Base-by-base conservation (phyloP, 1,284 basidiomycete species). In the Sphagnurus paluster region DNA sequence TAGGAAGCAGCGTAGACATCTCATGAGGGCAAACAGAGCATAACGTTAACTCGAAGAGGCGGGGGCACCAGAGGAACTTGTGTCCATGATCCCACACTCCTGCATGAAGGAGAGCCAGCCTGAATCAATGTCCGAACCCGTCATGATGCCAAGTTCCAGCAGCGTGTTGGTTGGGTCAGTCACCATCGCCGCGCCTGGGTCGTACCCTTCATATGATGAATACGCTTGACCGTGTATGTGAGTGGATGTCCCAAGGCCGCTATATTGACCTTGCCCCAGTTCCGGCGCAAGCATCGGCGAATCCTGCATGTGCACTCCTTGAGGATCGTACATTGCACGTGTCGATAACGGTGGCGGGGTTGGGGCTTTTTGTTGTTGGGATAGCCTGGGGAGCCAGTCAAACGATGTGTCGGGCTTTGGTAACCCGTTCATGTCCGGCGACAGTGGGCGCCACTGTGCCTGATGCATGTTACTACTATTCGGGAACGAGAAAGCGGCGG, bases 51-150 rank as follows among this genome's bases (percentile, higher is more conserved):
- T n/a, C n/a, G n/a, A n/a, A n/a, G n/a, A n/a, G n/a, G n/a, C n/a
- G n/a, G n/a, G n/a, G n/a, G n/a, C n/a, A n/a, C n/a, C n/a, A n/a
- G n/a, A n/a, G 19, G 45, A 39, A 45, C 30, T 19, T 2, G 48
- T 52, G 29, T 69, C 70, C 59, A 71, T 66, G 38, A 74, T 71
- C 9, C 72, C 72, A 57, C 69, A 72, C 55, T 75, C 70, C 33
- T 65, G 62, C 58, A 74, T 71, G 47, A 74, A 74, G 6, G 69
- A 64, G 20, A 71, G 45, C 72, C 72, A 75, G 7, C 64, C 65
- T 3, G 67, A 65, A 51, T 75, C 70, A 58, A 71, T 67, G n/a
- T 65, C 65, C 29, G 67, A 67, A 45, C 71, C 69, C 24, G 61
- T 66, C 39, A 69, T 65, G 23, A 73, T 46, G 14, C 71, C 71